Conservation (phyloP, 345 rosid species). For the Salix dunnii region DNA sequence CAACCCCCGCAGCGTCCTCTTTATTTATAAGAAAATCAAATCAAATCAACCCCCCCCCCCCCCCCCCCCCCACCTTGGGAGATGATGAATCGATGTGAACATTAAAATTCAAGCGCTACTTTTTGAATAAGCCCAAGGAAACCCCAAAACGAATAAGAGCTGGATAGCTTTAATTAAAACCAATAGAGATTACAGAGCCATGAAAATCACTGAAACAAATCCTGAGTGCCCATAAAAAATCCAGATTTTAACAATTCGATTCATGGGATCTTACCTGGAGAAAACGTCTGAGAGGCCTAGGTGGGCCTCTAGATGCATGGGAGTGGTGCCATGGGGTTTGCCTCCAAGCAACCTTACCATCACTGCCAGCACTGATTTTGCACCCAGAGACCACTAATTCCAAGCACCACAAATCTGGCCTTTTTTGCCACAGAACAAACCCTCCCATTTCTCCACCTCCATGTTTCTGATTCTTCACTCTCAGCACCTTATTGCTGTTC, state of each 20-base stretch:
- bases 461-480: constrained; percentile 40
- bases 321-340: constrained; percentile 96
- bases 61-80: background rate
- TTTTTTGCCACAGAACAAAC: constrained; percentile 87
- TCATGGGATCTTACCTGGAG: constrained; percentile 48
- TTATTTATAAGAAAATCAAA: background rate
- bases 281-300: constrained; percentile 78
- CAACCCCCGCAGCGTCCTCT: background rate
- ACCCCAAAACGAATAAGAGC: background rate
- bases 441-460: constrained; percentile 77
- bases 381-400: constrained; percentile 85
- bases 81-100: background rate
- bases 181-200: background rate
- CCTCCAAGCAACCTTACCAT: constrained; percentile 85
- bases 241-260: background rate
- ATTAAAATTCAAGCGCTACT: constrained; percentile 12
- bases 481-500: constrained; percentile 42
- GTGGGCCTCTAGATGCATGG: constrained; percentile 83
- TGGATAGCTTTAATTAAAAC: background rate
- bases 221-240: background rate
- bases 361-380: constrained; percentile 92
- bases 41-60: constrained; percentile 9
- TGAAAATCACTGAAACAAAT: background rate
- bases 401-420: constrained; percentile 81
- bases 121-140: background rate